Evolutionary conservation across 352 stramenopile species (phyloP).

Genomic region (Saprolegnia parasitica): DNA sequence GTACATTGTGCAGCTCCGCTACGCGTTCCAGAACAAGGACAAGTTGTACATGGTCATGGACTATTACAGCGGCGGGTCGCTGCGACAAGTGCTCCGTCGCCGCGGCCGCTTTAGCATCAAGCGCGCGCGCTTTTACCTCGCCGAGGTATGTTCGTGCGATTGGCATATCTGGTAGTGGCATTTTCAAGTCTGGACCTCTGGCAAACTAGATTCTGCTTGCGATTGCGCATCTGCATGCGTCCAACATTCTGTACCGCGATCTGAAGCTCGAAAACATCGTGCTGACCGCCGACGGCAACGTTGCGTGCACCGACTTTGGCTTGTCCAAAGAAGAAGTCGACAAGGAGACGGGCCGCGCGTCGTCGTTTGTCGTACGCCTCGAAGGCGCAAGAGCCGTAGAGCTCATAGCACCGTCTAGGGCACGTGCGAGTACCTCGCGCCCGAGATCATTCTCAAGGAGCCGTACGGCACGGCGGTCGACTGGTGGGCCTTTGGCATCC

Average conservation of each 20-base stretch:
- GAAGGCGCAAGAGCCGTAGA: too few species aligned
- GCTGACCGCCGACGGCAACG: constrained; percentile 61
- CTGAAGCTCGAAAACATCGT: constrained; percentile 77
- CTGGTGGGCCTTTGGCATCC: constrained; percentile 73
- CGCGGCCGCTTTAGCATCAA: constrained; percentile 68
- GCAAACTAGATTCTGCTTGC: constrained; percentile 58
- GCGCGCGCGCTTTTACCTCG: constrained; percentile 59
- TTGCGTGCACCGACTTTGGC: constrained; percentile 68
- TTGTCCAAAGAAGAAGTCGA: constrained; percentile 73
- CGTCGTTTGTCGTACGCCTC: constrained; percentile 50
- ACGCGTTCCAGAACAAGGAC: constrained; percentile 74
- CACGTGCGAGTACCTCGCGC: constrained; percentile 70
- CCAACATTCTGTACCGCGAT: constrained; percentile 68
- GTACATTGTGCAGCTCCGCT: constrained; percentile 72
- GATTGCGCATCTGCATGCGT: constrained; percentile 54
- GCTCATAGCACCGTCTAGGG: too few species aligned
- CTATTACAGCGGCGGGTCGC: constrained; percentile 66
- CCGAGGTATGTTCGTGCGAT: constrained; percentile 29
- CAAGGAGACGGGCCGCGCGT: constrained; percentile 52
- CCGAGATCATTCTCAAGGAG: constrained; percentile 66
- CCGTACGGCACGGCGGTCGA: constrained; percentile 67
- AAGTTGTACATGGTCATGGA: constrained; percentile 83
- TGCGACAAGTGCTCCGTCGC: constrained; percentile 60
- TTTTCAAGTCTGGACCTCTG: too few species aligned
- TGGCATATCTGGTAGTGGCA: too few species aligned